These are phyloP conservation scores for Ophiostoma himal-ulmi DNA, from an alignment of 2,329 filamentous ascomycete genomes.

Conservation along the genomic window DNA sequence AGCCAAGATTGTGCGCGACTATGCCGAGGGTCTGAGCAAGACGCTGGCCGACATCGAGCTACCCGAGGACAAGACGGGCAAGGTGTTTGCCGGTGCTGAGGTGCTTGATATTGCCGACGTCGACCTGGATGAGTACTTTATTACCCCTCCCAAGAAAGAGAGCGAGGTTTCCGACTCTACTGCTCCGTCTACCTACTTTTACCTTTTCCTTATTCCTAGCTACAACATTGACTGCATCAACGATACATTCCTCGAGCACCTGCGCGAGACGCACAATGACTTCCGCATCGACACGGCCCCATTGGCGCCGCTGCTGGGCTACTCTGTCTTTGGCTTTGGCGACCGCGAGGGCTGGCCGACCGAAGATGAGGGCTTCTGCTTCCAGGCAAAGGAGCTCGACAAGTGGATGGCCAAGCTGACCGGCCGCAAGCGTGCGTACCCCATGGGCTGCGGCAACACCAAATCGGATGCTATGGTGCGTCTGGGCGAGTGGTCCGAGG, in stretches of 20 bases:
- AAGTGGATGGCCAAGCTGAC: conserved; percentile 97
- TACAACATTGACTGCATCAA: conserved; percentile 95
- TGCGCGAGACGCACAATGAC: conserved; percentile 91
- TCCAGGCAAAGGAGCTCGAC: conserved; percentile 83
- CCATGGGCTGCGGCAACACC: conserved; percentile 80
- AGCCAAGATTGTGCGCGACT: conserved; percentile 61
- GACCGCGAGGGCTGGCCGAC: conserved; percentile 89
- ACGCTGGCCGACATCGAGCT: conserved; percentile 36
- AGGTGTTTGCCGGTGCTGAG: conserved; percentile 50
- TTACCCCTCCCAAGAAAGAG: conserved; percentile 58
- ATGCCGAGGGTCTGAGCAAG: conserved; percentile 51
- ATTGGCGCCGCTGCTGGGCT: conserved; percentile 69
- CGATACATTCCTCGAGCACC: conserved; percentile 77
- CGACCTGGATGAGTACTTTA: conserved; percentile 90
- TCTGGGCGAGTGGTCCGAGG: conserved; percentile 70
- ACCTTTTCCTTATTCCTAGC: conserved; percentile 77
- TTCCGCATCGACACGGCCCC: conserved; percentile 92
- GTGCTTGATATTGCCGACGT: conserved; percentile 75
- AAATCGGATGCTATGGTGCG: conserved; percentile 61
- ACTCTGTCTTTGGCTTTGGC: conserved; percentile 90
- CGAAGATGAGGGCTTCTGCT: conserved; percentile 85
- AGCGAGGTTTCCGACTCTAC: conserved; percentile 27
- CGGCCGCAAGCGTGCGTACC: conserved; percentile 76
- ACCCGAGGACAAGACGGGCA: neutral
- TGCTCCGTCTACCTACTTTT: conserved; percentile 57